A percentile compares a stretch with the other conserved stretches of the same genome.
phyloP scores from a whole-genome alignment of 2,329 filamentous ascomycete genomes.

The Curvularia eragrostidis region DNA sequence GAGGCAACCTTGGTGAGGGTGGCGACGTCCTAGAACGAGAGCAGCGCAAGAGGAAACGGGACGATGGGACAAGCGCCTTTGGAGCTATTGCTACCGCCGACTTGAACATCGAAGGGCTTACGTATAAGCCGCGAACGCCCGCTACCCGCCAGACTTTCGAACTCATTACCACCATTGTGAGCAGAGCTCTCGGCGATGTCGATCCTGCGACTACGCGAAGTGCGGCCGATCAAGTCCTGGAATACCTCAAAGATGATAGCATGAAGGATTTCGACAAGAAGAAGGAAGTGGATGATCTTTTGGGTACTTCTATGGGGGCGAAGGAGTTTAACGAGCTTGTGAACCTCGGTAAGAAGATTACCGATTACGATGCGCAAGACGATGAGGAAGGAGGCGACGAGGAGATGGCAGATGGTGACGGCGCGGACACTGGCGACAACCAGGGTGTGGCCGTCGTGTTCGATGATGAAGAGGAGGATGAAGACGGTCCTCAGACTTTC shows the following conservation, averaged over 20 bases:
- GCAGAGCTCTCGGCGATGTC: conserved; percentile 88
- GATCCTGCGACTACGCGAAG: conserved; percentile 90
- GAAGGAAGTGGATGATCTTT: conserved; percentile 91
- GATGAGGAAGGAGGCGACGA: conserved; percentile 83
- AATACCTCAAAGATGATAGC: conserved; percentile 92
- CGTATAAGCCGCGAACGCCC: conserved; percentile 88
- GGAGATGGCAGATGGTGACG: conserved; percentile 66
- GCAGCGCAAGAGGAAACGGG: conserved; percentile 83
- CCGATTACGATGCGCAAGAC: conserved; percentile 95
- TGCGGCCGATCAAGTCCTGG: conserved; percentile 88
- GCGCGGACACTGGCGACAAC: conserved; percentile 78
- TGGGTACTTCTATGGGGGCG: conserved; percentile 80
- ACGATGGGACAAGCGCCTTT: conserved; percentile 70
- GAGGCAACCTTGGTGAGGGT: conserved; percentile 78
- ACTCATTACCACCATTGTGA: conserved; percentile 89
- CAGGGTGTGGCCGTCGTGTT: conserved; percentile 98
- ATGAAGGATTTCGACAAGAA: conserved; percentile 99
- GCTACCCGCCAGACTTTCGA: conserved; percentile 94
- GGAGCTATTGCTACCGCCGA: conserved; percentile 77
- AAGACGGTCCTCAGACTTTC: conserved; percentile 77
- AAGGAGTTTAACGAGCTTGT: conserved; percentile 98
- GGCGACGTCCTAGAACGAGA: conserved; percentile 83
- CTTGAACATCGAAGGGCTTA: conserved; percentile 85
- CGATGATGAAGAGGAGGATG: conserved; percentile 82
- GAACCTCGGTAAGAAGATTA: conserved; percentile 97